These are phyloP conservation scores for Yamadazyma triangularis DNA, from an alignment of 1,139 yeast genomes.

Conservation along the genomic window DNA sequence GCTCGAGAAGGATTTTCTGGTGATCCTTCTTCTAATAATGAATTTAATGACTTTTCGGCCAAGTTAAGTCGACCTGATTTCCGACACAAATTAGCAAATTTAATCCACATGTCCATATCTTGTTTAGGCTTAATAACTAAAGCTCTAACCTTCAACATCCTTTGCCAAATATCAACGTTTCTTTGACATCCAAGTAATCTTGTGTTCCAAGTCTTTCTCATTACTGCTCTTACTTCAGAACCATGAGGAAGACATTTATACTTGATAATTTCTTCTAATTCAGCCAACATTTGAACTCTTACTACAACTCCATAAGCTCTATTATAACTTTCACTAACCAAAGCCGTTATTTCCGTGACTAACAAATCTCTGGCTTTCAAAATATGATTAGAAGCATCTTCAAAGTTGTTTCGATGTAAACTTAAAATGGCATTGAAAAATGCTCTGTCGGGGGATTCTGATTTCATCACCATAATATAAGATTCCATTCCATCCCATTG, in stretches of 20 bases:
- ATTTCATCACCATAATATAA: conserved; percentile 83
- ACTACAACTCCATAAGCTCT: conserved; percentile 97
- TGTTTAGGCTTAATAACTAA: conserved; percentile 92
- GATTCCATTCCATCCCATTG: conserved; percentile 97
- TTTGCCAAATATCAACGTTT: conserved; percentile 97
- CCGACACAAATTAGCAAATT: conserved; percentile 92
- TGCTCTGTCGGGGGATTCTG: conserved; percentile 90
- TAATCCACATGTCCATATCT: conserved; percentile 98
- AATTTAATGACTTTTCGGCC: conserved; percentile 87
- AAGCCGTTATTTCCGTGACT: conserved; percentile 90
- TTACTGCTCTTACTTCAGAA: conserved; percentile 69
- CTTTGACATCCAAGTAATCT: conserved; percentile 90
- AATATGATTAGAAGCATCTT: conserved; percentile 75
- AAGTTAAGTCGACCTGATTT: conserved; percentile 88
- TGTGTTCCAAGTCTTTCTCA: conserved; percentile 93
- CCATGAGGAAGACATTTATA: conserved; percentile 83
- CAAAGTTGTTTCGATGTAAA: conserved; percentile 82
- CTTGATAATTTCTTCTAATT: conserved; percentile 87
- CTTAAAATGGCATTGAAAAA: conserved; percentile 88
- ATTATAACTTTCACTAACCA: conserved; percentile 92
- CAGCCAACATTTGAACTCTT: conserved; percentile 95
- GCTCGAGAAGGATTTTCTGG: conserved; percentile 69
- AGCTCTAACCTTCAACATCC: conserved; percentile 90
- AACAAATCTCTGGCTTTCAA: conserved; percentile 80
- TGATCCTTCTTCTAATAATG: conserved; percentile 61